A percentile compares a stretch with the other conserved stretches of the same genome.
Evolutionary conservation across 176 grass and related monocot genomes (phyloP).

Genomic region (Thalia dealbata): DNA sequence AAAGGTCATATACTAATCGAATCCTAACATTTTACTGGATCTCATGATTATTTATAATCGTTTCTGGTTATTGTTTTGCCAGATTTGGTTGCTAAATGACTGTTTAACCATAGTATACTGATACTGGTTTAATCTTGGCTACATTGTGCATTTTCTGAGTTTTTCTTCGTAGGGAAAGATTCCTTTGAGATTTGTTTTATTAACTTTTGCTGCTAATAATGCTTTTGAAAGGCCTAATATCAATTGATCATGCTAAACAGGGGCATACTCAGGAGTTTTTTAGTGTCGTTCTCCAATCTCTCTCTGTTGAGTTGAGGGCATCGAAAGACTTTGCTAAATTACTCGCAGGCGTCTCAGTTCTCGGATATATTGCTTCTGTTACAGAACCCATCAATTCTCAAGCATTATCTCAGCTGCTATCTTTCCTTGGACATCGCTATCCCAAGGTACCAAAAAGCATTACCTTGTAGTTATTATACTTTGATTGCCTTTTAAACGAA

Average conservation of each 20-base stretch:
- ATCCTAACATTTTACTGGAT: too few relatives aligned
- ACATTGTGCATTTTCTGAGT: not conserved
- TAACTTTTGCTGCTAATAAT: too few relatives aligned
- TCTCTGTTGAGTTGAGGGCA: constrained; percentile 55
- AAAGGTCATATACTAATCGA: too few relatives aligned
- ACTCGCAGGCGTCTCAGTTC: constrained; percentile 62
- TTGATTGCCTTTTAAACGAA: not conserved
- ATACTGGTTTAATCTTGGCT: not conserved
- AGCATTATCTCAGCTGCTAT: constrained; percentile 71
- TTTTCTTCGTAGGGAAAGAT: not conserved
- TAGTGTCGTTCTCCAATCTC: constrained; percentile 44
- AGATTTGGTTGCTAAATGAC: too few relatives aligned
- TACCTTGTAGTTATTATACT: not conserved
- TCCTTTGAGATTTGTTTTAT: not conserved
- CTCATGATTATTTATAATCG: too few relatives aligned
- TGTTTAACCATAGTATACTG: too few relatives aligned
- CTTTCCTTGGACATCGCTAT: constrained; percentile 76
- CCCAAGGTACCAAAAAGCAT: constrained; percentile 59
- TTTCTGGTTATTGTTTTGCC: too few relatives aligned
- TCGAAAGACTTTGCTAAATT: constrained; percentile 88
- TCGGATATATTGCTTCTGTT: constrained; percentile 78
- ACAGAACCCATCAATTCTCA: constrained; percentile 31
- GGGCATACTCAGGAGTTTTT: constrained; percentile 46
- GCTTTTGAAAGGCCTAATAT: not conserved
- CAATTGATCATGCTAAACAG: constrained; percentile 21